Evolutionary conservation across 305 asterid genomes (phyloP).

Genomic region (Nicotiana rustica): DNA sequence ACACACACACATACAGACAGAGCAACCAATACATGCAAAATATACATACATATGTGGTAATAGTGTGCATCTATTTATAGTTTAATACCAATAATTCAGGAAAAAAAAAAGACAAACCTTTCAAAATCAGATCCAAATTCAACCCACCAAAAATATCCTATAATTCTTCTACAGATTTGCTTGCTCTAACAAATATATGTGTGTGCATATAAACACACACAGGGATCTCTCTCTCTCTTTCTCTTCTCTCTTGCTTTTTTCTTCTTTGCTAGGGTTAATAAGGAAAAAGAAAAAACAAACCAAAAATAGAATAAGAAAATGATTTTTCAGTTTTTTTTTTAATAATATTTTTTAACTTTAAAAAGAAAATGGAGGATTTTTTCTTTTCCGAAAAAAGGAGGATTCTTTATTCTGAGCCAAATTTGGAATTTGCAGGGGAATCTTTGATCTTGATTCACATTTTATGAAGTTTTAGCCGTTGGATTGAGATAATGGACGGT

Average conservation of each 20-base stretch:
- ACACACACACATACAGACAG: not conserved
- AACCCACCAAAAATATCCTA: not conserved
- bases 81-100: not conserved
- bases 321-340: not conserved
- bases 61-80: not conserved
- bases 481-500: too few relatives aligned
- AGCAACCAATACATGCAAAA: not conserved
- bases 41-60: not conserved
- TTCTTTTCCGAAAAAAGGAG: not conserved
- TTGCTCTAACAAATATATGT: not conserved
- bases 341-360: not conserved
- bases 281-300: not conserved
- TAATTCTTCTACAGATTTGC: slow-evolving; percentile 6
- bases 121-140: slow-evolving; percentile 32
- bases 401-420: slow-evolving; percentile 9
- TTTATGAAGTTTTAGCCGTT: too few relatives aligned
- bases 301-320: not conserved
- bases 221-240: not conserved
- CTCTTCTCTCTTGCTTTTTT: not conserved
- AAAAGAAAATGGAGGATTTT: not conserved
- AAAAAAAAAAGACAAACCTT: slow-evolving; percentile 1
- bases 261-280: slow-evolving; percentile 28
- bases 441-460: not conserved
- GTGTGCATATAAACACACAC: slow-evolving; percentile 32
- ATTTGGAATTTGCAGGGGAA: not conserved